phyloP scores from a whole-genome alignment of 148 eudicot genomes.

The Diospyros kaki region DNA sequence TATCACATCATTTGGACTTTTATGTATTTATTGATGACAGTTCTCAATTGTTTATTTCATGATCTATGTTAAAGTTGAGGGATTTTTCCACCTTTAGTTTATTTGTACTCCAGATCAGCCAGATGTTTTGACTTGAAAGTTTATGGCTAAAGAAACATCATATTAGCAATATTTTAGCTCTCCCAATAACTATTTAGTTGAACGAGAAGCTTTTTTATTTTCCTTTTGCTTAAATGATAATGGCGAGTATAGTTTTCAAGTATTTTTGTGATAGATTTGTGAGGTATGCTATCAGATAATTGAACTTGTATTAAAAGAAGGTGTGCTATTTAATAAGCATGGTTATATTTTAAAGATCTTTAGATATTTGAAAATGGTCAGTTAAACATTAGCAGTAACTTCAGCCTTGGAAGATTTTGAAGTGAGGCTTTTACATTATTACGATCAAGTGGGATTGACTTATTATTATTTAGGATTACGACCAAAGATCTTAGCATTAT shows the following conservation, averaged over 20 bases:
- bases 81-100: background rate
- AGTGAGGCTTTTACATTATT: background rate
- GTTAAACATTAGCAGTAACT: background rate
- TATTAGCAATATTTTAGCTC: background rate
- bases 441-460: background rate
- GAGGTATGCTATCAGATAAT: background rate
- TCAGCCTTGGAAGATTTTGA: background rate
- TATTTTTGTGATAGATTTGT: background rate
- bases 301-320: no score
- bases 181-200: background rate
- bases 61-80: background rate
- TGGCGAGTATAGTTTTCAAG: background rate
- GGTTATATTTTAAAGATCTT: background rate
- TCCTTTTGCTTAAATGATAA: background rate
- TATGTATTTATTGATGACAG: no score
- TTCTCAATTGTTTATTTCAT: background rate
- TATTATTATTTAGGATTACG: background rate
- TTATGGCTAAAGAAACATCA: background rate
- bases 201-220: background rate
- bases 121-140: background rate
- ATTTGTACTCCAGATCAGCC: background rate
- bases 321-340: background rate
- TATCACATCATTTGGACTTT: background rate
- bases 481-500: no score
- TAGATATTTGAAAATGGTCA: background rate